Conservation (phyloP, 768 basidiomycete genomes). For the Suillus bovinus region DNA sequence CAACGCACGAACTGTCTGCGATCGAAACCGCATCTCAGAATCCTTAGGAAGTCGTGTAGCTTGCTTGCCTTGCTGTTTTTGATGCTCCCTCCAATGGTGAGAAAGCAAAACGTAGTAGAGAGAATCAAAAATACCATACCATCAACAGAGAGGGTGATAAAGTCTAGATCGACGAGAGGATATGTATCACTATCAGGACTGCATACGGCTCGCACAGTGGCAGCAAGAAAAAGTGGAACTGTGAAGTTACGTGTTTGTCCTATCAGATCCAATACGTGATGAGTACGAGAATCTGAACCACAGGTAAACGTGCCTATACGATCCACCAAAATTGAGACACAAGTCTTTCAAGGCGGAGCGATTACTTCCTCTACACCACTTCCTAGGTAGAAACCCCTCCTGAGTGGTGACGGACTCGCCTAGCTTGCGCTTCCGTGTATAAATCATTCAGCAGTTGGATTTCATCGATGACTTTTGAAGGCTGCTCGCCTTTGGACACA, state of each 20-base stretch:
- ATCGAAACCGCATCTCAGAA: neutral
- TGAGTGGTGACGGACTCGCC: slow-evolving; percentile 1
- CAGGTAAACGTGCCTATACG: neutral
- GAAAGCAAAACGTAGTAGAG: neutral
- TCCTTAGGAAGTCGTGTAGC: neutral
- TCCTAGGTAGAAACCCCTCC: neutral
- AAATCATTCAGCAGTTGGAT: slow-evolving; percentile 15
- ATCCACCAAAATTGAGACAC: neutral
- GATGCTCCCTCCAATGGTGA: neutral
- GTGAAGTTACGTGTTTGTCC: neutral
- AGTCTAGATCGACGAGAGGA: neutral
- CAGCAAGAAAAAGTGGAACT: neutral
- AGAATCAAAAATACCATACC: neutral
- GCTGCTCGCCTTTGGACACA: slow-evolving; percentile 8
- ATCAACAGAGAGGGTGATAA: neutral
- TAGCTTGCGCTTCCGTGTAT: slow-evolving; percentile 11
- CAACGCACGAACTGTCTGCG: neutral
- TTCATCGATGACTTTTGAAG: slow-evolving; percentile 15
- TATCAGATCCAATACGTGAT: neutral
- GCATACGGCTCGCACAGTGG: neutral
- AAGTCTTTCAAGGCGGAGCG: neutral
- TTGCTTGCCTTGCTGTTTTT: neutral
- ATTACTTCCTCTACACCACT: neutral
- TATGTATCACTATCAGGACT: neutral
- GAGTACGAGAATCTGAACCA: neutral